phyloP scores from a whole-genome alignment of 768 basidiomycete genomes.

The Tulasnella sp. region DNA sequence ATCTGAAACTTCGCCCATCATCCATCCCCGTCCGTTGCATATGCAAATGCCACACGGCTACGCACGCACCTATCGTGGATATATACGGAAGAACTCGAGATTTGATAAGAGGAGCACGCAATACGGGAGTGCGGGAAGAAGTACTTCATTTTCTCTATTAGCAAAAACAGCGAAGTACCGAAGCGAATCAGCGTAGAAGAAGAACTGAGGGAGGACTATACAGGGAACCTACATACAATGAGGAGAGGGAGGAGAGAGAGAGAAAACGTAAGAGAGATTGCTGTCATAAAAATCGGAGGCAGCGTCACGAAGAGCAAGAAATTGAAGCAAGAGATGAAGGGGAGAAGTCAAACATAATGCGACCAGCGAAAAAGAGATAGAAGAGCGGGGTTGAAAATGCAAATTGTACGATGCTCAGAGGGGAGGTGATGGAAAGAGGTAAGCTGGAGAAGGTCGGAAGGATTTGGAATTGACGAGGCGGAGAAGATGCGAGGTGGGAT shows the following conservation, averaged over 20 bases:
- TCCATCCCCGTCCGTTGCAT: not conserved
- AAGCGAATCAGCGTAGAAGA: not conserved
- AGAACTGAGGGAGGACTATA: not conserved
- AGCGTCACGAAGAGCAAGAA: conserved; percentile 20
- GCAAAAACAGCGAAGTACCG: not conserved
- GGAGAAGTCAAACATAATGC: not conserved
- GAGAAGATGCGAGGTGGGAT: not conserved
- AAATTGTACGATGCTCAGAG: not conserved
- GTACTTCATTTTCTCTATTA: not conserved
- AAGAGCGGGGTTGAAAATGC: not conserved
- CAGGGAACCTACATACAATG: not conserved
- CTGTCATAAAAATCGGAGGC: not conserved
- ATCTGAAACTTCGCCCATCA: not conserved
- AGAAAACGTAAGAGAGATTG: not conserved
- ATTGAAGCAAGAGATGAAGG: not conserved
- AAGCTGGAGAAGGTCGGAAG: not conserved
- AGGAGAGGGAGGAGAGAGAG: not conserved
- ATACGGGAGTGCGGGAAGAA: no score
- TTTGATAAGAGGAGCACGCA: no score
- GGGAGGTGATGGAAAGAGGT: not conserved
- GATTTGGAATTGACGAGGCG: not conserved
- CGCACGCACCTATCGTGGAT: not conserved
- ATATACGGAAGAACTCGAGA: not conserved
- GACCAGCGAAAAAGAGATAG: not conserved
- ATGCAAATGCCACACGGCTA: not conserved